Conservation (phyloP, 2,329 filamentous ascomycete genomes). For the Alternaria gaisen region DNA sequence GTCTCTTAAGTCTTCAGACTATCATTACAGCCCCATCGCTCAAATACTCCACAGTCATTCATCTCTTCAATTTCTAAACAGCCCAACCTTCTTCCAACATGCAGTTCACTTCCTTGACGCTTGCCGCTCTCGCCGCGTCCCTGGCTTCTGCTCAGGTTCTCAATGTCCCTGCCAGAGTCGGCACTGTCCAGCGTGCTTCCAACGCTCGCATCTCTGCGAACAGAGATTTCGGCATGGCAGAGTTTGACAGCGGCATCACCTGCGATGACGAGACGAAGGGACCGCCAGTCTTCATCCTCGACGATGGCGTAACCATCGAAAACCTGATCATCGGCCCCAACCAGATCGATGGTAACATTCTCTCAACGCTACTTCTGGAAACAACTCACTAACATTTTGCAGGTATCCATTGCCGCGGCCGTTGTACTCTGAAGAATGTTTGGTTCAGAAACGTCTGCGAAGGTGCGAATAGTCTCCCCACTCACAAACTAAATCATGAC, state of each 20-base stretch:
- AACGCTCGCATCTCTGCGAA: background rate
- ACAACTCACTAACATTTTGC: background rate
- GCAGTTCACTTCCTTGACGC: background rate
- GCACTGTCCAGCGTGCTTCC: background rate
- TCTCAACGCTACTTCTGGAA: background rate
- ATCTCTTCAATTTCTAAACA: background rate
- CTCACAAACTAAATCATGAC: background rate
- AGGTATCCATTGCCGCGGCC: background rate
- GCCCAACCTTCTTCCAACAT: background rate
- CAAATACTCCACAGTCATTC: background rate
- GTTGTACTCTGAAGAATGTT: background rate
- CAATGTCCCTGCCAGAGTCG: background rate
- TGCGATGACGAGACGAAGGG: background rate
- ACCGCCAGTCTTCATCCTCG: background rate
- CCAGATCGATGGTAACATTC: background rate
- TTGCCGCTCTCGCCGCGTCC: background rate
- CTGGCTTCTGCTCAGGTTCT: background rate
- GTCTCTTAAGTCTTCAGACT: no score
- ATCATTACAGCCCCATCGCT: no score
- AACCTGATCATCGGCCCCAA: background rate
- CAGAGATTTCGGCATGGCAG: background rate
- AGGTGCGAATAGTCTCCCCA: background rate
- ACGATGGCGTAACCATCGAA: background rate
- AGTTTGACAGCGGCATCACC: background rate
- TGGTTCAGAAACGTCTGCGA: background rate